Conservation (phyloP, 495 filamentous ascomycete genomes). For the Trypethelium eluteriae region DNA sequence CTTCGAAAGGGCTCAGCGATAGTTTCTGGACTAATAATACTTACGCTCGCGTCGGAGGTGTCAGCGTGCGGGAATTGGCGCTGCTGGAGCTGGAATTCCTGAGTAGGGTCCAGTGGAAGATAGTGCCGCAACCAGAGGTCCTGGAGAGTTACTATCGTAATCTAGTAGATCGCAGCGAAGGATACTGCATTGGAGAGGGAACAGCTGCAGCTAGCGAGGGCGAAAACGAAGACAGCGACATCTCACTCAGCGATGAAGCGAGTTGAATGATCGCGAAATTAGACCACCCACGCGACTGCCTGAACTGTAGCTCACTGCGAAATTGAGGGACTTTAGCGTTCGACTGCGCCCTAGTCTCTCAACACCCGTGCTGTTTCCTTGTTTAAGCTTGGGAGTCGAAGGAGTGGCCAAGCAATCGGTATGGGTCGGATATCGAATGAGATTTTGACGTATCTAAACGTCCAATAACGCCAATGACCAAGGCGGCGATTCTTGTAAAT, state of each 20-base stretch:
- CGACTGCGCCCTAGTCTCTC: not conserved
- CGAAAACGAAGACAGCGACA: constrained; percentile 3
- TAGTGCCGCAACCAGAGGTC: constrained; percentile 89
- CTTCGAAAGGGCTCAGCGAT: constrained; percentile 90
- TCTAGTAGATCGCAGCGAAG: constrained; percentile 63
- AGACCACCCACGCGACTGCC: not conserved
- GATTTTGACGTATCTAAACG: not conserved
- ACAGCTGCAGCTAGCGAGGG: constrained; percentile 4
- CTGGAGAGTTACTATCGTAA: constrained; percentile 88
- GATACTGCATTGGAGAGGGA: constrained; percentile 46
- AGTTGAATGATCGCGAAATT: not conserved
- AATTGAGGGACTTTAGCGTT: no score
- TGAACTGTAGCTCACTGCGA: no score
- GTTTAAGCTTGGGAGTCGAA: not conserved
- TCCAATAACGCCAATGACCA: not conserved
- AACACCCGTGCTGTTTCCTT: not conserved
- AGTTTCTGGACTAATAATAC: constrained; percentile 96
- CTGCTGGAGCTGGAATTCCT: constrained; percentile 92
- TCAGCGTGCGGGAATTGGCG: constrained; percentile 79
- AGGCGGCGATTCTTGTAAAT: not conserved
- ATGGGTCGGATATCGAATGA: not conserved
- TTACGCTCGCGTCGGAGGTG: constrained; percentile 87
- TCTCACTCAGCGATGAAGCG: constrained; percentile 4
- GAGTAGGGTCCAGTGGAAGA: constrained; percentile 85
- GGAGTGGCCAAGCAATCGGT: not conserved